Percentiles rank a stretch among this genome's conserved stretches.
Conservation (phyloP, 805 yeast species). For the Lipomyces starkeyi region DNA sequence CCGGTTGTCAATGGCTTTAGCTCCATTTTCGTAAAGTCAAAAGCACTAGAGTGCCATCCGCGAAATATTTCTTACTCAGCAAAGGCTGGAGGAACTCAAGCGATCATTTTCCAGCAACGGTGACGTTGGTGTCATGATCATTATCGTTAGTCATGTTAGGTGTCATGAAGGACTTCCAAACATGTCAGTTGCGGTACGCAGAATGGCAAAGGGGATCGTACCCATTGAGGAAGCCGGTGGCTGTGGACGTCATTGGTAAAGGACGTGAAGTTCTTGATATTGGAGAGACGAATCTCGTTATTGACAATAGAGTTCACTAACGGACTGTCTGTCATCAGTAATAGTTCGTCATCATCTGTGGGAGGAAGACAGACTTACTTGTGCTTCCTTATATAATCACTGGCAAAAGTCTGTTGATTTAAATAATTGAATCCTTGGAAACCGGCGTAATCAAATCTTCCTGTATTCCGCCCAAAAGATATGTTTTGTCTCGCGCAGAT, state of each 20-base stretch:
- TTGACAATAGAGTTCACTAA: slow-evolving; percentile 50
- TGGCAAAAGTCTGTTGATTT: slow-evolving; percentile 52
- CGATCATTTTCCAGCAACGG: slow-evolving; percentile 56
- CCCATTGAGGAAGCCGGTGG: slow-evolving; percentile 57
- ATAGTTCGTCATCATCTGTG: not conserved
- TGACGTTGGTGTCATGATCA: slow-evolving; percentile 57
- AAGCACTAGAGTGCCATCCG: slow-evolving; percentile 53
- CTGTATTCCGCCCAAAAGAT: slow-evolving; percentile 62
- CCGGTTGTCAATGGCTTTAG: slow-evolving; percentile 52
- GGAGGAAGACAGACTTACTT: slow-evolving; percentile 37
- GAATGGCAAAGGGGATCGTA: not conserved
- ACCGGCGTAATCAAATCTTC: slow-evolving; percentile 59
- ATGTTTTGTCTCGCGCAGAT: slow-evolving; percentile 51
- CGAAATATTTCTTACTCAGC: slow-evolving; percentile 53
- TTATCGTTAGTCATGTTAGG: slow-evolving; percentile 63
- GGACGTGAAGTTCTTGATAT: slow-evolving; percentile 57
- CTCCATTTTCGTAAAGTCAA: slow-evolving; percentile 58
- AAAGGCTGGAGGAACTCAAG: slow-evolving; percentile 54
- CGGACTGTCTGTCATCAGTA: slow-evolving; percentile 43
- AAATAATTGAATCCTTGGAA: slow-evolving; percentile 56
- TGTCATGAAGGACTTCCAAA: slow-evolving; percentile 50
- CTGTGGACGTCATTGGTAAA: slow-evolving; percentile 48
- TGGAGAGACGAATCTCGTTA: slow-evolving; percentile 48
- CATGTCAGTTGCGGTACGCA: not conserved
- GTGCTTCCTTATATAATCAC: slow-evolving; percentile 60